Evolutionary conservation across 1,284 basidiomycete genomes (phyloP), one percentile per base, ranked within the genome.

Genomic region (Ceratobasidium theobromae): DNA sequence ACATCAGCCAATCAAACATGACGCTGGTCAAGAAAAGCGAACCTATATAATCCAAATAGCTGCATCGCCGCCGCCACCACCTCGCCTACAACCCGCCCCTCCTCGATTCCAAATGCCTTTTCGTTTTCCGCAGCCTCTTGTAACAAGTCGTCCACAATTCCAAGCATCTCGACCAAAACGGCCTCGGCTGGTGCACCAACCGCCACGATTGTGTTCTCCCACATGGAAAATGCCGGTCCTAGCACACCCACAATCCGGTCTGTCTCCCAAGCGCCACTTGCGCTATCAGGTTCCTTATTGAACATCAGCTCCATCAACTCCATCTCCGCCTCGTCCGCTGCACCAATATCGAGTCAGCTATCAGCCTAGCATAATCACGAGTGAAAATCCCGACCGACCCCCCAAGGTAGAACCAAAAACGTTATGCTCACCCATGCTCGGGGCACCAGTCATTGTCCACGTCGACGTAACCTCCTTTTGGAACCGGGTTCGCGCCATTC

Each of bases 51-150:
- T 43, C 38, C 38, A 64, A 51, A 46, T 45, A 46, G 23, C 8
- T 51, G 6, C 3, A 68, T 41, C 8, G 65, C 67, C 25, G 53
- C 67, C 14, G 21, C 21, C 16, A 68, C 27, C 9, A 70, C 65
- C 23, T 70, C 67, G 43, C 69, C 69, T 8, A 70, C 65, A 16
- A 70, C 53, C 16, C 58, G 54, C 12, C 65, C 69, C 49, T 68
- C 69, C 30, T 53, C 54, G 30, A 55, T 49, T 18, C 45, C 48
- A 40, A 66, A 48, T 27, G 45, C 32, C 58, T 68, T 38, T 48
- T 64, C 53, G 55, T 53, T 38, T 23, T 57, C 53, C 27, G 30
- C 33, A 1, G 53, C 68, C 38, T 70, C 69, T 21, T 70, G 68
- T 12, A 70, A 9, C 51, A 70, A 28, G 48, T 70, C 69, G 23